Percentiles rank a stretch among this genome's conserved stretches.
These are phyloP conservation scores for Hymenoscyphus albidus DNA, from an alignment of 2,329 filamentous ascomycete genomes.

Conservation along the genomic window DNA sequence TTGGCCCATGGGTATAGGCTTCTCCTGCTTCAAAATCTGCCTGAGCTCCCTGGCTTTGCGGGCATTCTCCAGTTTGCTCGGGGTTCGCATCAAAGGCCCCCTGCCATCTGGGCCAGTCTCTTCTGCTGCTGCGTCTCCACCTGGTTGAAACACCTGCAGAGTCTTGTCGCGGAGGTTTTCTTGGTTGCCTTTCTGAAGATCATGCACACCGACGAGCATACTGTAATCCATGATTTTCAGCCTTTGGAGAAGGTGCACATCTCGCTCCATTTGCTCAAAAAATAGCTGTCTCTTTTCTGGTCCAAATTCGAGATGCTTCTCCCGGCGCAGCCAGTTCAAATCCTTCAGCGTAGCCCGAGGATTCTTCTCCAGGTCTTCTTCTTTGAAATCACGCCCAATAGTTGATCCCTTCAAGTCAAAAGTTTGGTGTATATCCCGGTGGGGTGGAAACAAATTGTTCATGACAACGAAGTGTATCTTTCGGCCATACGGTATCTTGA, in stretches of 20 bases:
- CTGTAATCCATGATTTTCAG: conserved; percentile 99
- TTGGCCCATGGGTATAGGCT: conserved; percentile 88
- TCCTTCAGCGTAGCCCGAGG: conserved; percentile 93
- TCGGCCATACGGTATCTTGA: conserved; percentile 96
- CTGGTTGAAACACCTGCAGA: conserved; percentile 88
- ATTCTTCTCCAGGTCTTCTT: conserved; percentile 83
- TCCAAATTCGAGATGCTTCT: conserved; percentile 82
- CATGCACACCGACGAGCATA: conserved; percentile 89
- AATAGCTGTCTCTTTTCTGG: conserved; percentile 85
- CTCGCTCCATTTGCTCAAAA: conserved; percentile 79
- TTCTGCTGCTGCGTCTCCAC: conserved; percentile 62
- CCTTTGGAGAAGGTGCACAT: conserved; percentile 81
- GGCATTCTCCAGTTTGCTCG: conserved; percentile 87
- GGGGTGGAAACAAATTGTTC: conserved; percentile 98
- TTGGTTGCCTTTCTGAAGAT: conserved; percentile 84
- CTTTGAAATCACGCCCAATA: conserved; percentile 83
- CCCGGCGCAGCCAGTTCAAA: conserved; percentile 87
- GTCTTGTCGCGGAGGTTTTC: conserved; percentile 90
- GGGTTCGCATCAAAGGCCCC: conserved; percentile 74
- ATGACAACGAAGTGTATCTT: conserved; percentile 99
- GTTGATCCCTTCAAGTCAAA: conserved; percentile 98
- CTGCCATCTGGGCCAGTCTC: conserved; percentile 43
- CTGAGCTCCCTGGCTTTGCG: conserved; percentile 87
- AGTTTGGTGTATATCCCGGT: conserved; percentile 94
- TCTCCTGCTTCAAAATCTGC: conserved; percentile 87